These are phyloP conservation scores for Trichophaea hybrida DNA, from an alignment of 2,329 filamentous ascomycete genomes.

Conservation along the genomic window DNA sequence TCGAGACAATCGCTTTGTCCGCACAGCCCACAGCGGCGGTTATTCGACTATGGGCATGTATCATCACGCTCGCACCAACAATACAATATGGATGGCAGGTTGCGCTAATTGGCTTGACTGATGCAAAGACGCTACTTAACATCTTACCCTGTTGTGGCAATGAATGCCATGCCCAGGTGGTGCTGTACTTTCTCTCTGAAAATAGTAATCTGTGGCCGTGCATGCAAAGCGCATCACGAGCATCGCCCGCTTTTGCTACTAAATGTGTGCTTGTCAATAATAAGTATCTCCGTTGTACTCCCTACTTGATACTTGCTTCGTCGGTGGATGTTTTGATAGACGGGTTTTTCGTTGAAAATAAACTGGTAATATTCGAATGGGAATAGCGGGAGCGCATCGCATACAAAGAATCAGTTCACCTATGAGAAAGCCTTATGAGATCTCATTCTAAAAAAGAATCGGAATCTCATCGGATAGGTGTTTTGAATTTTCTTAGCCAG, in stretches of 20 bases:
- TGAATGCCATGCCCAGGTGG: not conserved
- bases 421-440: not conserved
- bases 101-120: not conserved
- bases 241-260: not conserved
- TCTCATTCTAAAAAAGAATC: not conserved
- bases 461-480: too few species aligned
- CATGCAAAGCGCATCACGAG: not conserved
- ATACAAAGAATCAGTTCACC: not conserved
- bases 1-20: not conserved
- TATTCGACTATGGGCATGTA: not conserved
- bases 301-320: not conserved
- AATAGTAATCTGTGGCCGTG: conserved; percentile 2
- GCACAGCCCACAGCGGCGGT: conserved; percentile 1
- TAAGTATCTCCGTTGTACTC: not conserved
- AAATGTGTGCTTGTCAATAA: not conserved
- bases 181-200: not conserved
- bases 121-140: not conserved
- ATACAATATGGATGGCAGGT: not conserved
- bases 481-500: too few species aligned
- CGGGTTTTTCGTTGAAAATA: not conserved
- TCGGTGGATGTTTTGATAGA: not conserved
- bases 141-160: not conserved
- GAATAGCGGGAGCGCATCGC: not conserved
- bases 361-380: not conserved
- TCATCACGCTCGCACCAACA: not conserved